These are phyloP conservation scores for Nyssa sinensis DNA, from an alignment of 148 eudicot species.

Conservation along the genomic window DNA sequence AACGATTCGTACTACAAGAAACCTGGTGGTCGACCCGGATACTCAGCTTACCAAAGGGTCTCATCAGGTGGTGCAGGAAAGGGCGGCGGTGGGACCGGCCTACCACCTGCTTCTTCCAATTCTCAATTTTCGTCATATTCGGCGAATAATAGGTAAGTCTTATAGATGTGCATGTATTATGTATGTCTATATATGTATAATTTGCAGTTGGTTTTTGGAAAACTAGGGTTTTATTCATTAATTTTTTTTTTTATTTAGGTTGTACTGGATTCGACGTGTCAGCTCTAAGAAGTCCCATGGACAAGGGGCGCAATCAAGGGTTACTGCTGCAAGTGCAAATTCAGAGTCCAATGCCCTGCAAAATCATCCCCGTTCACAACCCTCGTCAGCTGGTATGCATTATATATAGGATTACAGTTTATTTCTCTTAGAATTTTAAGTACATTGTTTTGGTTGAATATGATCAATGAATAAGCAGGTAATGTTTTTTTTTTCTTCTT, in stretches of 20 bases:
- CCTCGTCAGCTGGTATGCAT: slow-evolving; percentile 57
- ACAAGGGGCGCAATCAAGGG: slow-evolving; percentile 70
- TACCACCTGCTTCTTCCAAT: slow-evolving; percentile 39
- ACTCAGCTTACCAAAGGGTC: slow-evolving; percentile 43
- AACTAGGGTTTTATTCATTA: slow-evolving; percentile 7
- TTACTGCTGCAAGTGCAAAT: slow-evolving; percentile 30
- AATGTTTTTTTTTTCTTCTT: too few species aligned
- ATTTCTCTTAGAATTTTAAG: too few species aligned
- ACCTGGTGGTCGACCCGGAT: slow-evolving; percentile 52
- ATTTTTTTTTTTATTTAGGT: not conserved
- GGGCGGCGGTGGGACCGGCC: slow-evolving; percentile 62
- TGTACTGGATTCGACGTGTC: too few species aligned
- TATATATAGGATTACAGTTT: too few species aligned
- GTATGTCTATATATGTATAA: not conserved
- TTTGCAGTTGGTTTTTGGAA: too few species aligned
- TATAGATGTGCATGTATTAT: not conserved
- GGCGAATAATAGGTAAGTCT: slow-evolving; percentile 27
- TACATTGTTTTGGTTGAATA: too few species aligned
- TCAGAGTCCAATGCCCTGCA: slow-evolving; percentile 41
- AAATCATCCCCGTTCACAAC: slow-evolving; percentile 64
- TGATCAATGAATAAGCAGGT: too few species aligned
- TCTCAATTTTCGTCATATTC: slow-evolving; percentile 29
- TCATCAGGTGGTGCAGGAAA: slow-evolving; percentile 44
- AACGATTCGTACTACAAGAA: slow-evolving; percentile 61
- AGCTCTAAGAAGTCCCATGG: slow-evolving; percentile 75